These are phyloP conservation scores for Alternaria atra DNA, from an alignment of 2,329 filamentous ascomycete genomes.

Conservation along the genomic window DNA sequence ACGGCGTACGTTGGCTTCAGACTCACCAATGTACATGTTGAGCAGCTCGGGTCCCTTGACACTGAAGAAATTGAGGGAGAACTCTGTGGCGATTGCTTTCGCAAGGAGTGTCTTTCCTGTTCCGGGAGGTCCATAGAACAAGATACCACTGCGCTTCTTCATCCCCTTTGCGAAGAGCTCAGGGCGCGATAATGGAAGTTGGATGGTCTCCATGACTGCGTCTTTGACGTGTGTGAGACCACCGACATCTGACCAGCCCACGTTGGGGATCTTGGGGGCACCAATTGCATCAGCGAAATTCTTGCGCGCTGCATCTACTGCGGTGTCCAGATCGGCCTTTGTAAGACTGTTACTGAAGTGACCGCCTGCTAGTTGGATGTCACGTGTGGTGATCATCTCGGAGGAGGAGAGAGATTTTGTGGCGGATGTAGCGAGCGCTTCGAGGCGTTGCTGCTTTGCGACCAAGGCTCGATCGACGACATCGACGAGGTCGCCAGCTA, in stretches of 20 bases:
- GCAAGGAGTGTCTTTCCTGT: slow-evolving; percentile 93
- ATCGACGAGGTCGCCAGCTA: slow-evolving; percentile 92
- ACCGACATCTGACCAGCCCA: slow-evolving; percentile 95
- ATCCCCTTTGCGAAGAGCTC: slow-evolving; percentile 97
- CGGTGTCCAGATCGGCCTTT: slow-evolving; percentile 86
- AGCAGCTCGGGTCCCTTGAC: slow-evolving; percentile 91
- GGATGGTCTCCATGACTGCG: slow-evolving; percentile 95
- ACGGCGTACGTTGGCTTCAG: slow-evolving; percentile 87
- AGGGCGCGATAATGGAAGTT: slow-evolving; percentile 87
- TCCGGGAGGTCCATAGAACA: slow-evolving; percentile 91
- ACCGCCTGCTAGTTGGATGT: slow-evolving; percentile 89
- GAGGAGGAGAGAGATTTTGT: slow-evolving; percentile 44
- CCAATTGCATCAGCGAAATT: slow-evolving; percentile 98
- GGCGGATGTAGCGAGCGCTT: slow-evolving; percentile 69
- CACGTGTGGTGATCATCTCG: slow-evolving; percentile 70
- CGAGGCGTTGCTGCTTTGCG: slow-evolving; percentile 77
- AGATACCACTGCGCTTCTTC: slow-evolving; percentile 94
- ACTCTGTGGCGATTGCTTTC: slow-evolving; percentile 92
- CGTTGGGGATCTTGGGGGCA: slow-evolving; percentile 96
- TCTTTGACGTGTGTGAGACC: slow-evolving; percentile 94
- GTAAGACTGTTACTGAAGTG: slow-evolving; percentile 79
- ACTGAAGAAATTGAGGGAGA: slow-evolving; percentile 92
- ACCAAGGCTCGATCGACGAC: slow-evolving; percentile 90
- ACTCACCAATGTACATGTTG: slow-evolving; percentile 97
- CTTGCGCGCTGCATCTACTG: slow-evolving; percentile 93